Conservation (phyloP, 2,329 filamentous ascomycete genomes). For the Colletotrichum sp. region DNA sequence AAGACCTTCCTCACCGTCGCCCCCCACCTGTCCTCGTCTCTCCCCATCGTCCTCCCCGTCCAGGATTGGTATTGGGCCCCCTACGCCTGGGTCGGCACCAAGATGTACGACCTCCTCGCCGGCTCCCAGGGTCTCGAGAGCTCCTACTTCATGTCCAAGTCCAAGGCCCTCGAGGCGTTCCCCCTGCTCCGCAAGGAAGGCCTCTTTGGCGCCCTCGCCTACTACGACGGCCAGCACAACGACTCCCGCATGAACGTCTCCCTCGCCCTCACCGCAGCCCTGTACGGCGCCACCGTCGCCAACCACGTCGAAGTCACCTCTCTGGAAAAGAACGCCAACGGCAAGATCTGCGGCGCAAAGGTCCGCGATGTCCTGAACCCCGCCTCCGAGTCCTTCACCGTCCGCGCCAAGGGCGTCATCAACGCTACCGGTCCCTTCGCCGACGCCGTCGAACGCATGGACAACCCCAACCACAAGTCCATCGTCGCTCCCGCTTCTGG, state of each 20-base stretch:
- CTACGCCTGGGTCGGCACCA: conserved; percentile 74
- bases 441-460: conserved; percentile 81
- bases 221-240: conserved; percentile 88
- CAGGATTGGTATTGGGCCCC: conserved; percentile 86
- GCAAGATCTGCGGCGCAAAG: conserved; percentile 72
- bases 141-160: conserved; percentile 81
- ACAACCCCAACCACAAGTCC: conserved; percentile 70
- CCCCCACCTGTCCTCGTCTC: conserved; percentile 79
- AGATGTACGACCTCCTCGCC: conserved; percentile 82
- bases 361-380: conserved; percentile 57
- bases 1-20: conserved; percentile 85
- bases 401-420: conserved; percentile 80
- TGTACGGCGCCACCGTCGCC: conserved; percentile 81
- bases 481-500: conserved; percentile 83
- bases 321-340: conserved; percentile 73
- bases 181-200: conserved; percentile 78
- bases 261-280: conserved; percentile 78
- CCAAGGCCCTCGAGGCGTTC: conserved; percentile 78
- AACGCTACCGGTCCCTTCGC: conserved; percentile 86
- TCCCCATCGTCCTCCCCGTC: conserved; percentile 84
- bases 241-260: conserved; percentile 89
- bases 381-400: conserved; percentile 68
- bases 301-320: conserved; percentile 82
- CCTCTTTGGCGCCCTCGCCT: conserved; percentile 79
- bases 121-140: conserved; percentile 83